Percentiles rank a stretch among this genome's conserved stretches.
Evolutionary conservation across 148 eudicot species (phyloP).

Genomic region (Nepenthes mirabilis): DNA sequence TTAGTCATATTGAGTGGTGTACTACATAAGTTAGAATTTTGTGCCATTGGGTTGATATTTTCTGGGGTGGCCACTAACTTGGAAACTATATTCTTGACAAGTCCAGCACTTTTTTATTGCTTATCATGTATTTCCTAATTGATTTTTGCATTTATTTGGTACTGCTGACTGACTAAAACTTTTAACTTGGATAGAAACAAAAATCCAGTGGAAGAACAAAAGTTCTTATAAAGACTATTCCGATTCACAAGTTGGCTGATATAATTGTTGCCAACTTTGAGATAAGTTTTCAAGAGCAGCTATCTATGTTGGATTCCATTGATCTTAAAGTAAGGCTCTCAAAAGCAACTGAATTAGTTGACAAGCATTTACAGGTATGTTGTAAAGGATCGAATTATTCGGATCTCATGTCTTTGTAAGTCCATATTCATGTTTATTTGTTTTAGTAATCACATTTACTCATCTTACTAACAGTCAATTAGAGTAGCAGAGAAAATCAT

Average conservation of each 20-base stretch:
- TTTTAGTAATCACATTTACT: not conserved
- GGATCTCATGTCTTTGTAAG: not conserved
- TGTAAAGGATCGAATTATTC: not conserved
- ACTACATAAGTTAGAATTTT: too few relatives aligned
- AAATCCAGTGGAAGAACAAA: conserved; percentile 94
- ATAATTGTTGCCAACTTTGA: conserved; percentile 99
- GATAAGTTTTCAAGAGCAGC: conserved; percentile 97
- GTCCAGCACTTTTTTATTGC: too few relatives aligned
- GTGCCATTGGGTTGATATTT: too few relatives aligned
- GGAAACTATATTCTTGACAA: too few relatives aligned
- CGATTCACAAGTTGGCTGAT: conserved; percentile 94
- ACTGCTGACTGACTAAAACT: not conserved
- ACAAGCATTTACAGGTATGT: conserved; percentile 90
- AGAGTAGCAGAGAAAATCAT: conserved; percentile 99
- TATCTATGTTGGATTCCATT: conserved; percentile 86
- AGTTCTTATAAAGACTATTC: conserved; percentile 94
- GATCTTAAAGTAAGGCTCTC: conserved; percentile 93
- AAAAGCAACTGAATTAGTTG: conserved; percentile 95
- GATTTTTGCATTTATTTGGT: too few relatives aligned
- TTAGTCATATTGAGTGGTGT: too few relatives aligned
- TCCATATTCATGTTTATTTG: not conserved
- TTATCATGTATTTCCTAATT: too few relatives aligned
- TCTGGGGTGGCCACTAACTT: too few relatives aligned
- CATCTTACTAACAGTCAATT: conserved; percentile 49
- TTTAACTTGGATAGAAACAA: conserved; percentile 55